These are phyloP conservation scores for Exophiala sp. DNA, from an alignment of 2,329 filamentous ascomycete genomes.

Conservation along the genomic window DNA sequence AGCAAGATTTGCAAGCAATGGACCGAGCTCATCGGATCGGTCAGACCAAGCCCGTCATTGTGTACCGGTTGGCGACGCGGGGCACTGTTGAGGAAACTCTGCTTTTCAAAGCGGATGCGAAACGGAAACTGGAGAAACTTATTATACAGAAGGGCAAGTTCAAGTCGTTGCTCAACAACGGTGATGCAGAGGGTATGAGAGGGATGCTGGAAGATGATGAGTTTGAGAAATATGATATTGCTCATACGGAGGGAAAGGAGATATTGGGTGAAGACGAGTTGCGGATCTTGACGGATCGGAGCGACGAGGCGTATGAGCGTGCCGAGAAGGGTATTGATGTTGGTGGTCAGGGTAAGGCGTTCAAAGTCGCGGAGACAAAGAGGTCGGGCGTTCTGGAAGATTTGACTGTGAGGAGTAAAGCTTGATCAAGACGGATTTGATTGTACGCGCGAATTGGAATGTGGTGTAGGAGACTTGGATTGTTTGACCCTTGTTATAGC, in stretches of 20 bases:
- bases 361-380: constrained; percentile 79
- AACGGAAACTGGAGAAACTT: constrained; percentile 85
- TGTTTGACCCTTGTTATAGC: neutral
- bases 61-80: constrained; percentile 90
- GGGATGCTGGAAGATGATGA: constrained; percentile 47
- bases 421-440: neutral
- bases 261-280: constrained; percentile 75
- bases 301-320: constrained; percentile 62
- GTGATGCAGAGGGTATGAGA: constrained; percentile 28
- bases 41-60: constrained; percentile 84
- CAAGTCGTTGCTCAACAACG: constrained; percentile 61
- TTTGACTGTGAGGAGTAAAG: constrained; percentile 22
- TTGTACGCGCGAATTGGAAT: too few relatives aligned
- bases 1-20: constrained; percentile 94
- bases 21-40: constrained; percentile 94
- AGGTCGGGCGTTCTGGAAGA: constrained; percentile 31
- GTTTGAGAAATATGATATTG: constrained; percentile 60
- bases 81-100: constrained; percentile 88
- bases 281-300: constrained; percentile 72
- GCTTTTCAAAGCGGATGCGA: constrained; percentile 82
- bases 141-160: constrained; percentile 94
- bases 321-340: constrained; percentile 77
- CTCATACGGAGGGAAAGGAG: constrained; percentile 33
- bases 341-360: constrained; percentile 55
- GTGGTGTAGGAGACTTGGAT: neutral